These are phyloP conservation scores for Coccinonectria pachysandricola DNA, from an alignment of 2,329 filamentous ascomycete genomes.

Conservation along the genomic window DNA sequence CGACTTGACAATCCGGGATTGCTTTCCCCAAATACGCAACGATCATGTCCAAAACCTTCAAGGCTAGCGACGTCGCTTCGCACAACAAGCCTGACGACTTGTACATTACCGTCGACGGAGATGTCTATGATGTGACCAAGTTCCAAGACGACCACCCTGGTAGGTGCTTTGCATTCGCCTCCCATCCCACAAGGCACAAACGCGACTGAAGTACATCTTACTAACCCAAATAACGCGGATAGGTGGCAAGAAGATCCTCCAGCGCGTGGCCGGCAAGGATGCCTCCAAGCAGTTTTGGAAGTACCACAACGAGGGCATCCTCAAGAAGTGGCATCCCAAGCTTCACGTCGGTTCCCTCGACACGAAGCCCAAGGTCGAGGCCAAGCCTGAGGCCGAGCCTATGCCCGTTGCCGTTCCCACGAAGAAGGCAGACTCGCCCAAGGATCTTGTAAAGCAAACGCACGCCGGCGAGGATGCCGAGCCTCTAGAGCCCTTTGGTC, in stretches of 20 bases:
- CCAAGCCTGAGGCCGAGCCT: conserved; percentile 37
- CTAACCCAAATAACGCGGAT: conserved; percentile 8
- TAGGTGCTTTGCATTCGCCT: conserved; percentile 25
- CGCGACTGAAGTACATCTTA: conserved; percentile 1
- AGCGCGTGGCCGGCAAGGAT: conserved; percentile 54
- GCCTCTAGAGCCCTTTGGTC: conserved; percentile 74
- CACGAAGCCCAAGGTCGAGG: conserved; percentile 65
- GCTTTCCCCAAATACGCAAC: conserved; percentile 2
- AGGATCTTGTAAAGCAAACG: neutral
- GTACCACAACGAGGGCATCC: conserved; percentile 73
- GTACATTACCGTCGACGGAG: conserved; percentile 86
- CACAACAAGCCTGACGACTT: conserved; percentile 82
- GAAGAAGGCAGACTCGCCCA: conserved; percentile 22
- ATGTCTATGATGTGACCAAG: conserved; percentile 90
- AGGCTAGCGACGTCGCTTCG: conserved; percentile 72
- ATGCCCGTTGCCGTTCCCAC: conserved; percentile 25
- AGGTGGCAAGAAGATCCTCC: conserved; percentile 57
- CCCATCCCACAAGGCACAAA: neutral
- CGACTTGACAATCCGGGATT: conserved; percentile 3
- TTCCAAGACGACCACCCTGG: conserved; percentile 81
- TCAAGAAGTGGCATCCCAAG: conserved; percentile 75
- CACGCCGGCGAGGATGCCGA: conserved; percentile 51
- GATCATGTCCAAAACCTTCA: conserved; percentile 81
- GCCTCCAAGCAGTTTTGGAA: conserved; percentile 61
- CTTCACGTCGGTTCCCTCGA: conserved; percentile 82